Percentiles rank a stretch among this genome's conserved stretches.
Evolutionary conservation across 768 basidiomycete species (phyloP).

Genomic region (Suillus tomentosus): DNA sequence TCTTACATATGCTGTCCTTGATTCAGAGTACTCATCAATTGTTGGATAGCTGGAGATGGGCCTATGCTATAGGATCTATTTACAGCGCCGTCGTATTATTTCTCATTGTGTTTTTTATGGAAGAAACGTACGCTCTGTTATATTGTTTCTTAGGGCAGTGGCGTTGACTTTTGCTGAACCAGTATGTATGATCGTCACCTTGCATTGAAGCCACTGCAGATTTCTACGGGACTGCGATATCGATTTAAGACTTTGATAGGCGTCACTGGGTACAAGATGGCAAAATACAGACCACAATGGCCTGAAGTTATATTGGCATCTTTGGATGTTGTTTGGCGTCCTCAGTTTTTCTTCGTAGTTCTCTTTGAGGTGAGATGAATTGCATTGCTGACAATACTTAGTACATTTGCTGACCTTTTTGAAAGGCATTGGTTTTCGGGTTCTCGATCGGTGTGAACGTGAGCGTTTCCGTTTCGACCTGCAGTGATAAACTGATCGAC

Average conservation of each 20-base stretch:
- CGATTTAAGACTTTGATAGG: slow-evolving; percentile 51
- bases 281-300: slow-evolving; percentile 48
- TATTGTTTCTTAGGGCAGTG: neutral
- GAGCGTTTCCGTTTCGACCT: slow-evolving; percentile 10
- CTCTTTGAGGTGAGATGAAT: slow-evolving; percentile 38
- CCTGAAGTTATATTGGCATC: slow-evolving; percentile 32
- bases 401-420: slow-evolving; percentile 3
- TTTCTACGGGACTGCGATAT: slow-evolving; percentile 36
- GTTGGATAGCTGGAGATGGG: slow-evolving; percentile 46
- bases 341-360: slow-evolving; percentile 44
- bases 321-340: slow-evolving; percentile 49
- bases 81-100: slow-evolving; percentile 46
- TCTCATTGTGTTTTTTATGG: slow-evolving; percentile 47
- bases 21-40: neutral
- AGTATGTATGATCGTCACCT: slow-evolving; percentile 51
- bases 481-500: neutral
- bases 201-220: slow-evolving; percentile 15
- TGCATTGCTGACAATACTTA: neutral
- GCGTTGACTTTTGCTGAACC: slow-evolving; percentile 10
- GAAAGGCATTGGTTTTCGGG: slow-evolving; percentile 46
- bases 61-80: too few relatives aligned
- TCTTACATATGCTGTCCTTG: neutral
- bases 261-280: slow-evolving; percentile 47
- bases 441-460: slow-evolving; percentile 51
- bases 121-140: slow-evolving; percentile 45